Base-by-base conservation (phyloP, 805 yeast genomes). In the Myxozyma vanderwaltii region DNA sequence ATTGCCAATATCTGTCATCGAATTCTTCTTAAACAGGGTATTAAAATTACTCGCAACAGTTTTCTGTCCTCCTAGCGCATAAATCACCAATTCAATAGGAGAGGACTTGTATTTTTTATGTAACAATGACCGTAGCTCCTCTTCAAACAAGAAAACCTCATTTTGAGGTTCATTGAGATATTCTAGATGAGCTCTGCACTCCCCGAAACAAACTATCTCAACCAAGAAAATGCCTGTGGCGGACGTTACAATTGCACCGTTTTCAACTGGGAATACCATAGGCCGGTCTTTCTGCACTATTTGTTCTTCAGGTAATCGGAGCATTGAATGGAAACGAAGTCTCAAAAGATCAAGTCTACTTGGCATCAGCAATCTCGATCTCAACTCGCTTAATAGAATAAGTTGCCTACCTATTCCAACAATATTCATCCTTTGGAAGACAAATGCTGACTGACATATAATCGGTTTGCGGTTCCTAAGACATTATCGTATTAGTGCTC, bases 281-380 rank as follows among this genome's bases (percentile, higher is more conserved):
- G 87, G 84, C 79, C 4, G 76, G 72, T 8, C 71, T 74, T 71
- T 55, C 0, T 70, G 66, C 3, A 71, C 66, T 3, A 54, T 54
- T 0, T 73, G 65, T 69, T 90, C 96, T 3, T 76, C 71, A 0
- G 96, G 94, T 24, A 88, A 70, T 1, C 86, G 74, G 72, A 92
- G 91, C 0, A 89, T 82, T 5, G 88, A 95, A 72, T 92, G 98
- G 70, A 83, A 82, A 48, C 89, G 74, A 69, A 87, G 92, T 69
- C 97, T 78, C 47, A 89, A 68, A 39, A 88, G 72, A 71, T 92
- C 98, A 55, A 89, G 75, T 51, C 64, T 52, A 41, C 17, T 36
- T 17, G n/a, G 24, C 4, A 38, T 21, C 10, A 36, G 27, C 21
- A 13, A 31, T 29, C 33, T 10, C 6, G 33, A 7, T 29, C 10